Base-by-base conservation (phyloP, 1,284 basidiomycete genomes). In the Fomitopsis schrenkii region DNA sequence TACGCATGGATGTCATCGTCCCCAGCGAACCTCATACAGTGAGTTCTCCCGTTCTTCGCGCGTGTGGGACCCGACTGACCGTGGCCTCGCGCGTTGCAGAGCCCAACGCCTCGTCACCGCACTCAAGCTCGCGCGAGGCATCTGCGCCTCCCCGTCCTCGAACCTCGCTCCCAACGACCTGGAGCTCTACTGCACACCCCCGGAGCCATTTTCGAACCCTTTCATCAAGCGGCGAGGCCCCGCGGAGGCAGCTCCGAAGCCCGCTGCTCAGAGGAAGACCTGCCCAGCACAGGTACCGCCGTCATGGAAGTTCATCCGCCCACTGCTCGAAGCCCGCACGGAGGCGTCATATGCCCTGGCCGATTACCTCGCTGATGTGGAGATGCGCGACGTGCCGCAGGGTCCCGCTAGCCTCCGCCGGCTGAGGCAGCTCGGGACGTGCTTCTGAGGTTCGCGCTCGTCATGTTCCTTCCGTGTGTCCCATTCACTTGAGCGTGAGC, bases 1-100 rank as follows among this genome's bases (percentile, higher is more conserved):
- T n/a, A 45, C 42, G 22, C 45, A 48, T 6, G 26, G 26, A 48
- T 48, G 22, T 14, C 33, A 42, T 35, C 33, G 7, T 28, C 58
- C 19, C 46, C 59, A 80, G 78, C 66, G 3, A 79, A 79, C 61
- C 75, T 77, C 59, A 70, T 46, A 57, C 72, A 75, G 70, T 74
- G 45, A 60, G 69, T 61, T 26, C 33, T 7, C 12, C 14, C 26
- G 48, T n/a, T n/a, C 12, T 48, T 14, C 48, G 5, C 28, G 22
- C 22, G 22, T 22, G 28, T 50, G 28, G 5, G 19, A 30, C 12
- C 9, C 48, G 17, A 3, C 14, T 33, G 12, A 50, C 12, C 4
- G 22, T 2, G 22, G 22, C 22, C 22, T 30, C 48, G 30, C 12
- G 12, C 14, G 12, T 9, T 1, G 30, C 58, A 72, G 72, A 74